Base-by-base conservation (phyloP, 306 rosid genomes). In the Lathyrus oleraceus region DNA sequence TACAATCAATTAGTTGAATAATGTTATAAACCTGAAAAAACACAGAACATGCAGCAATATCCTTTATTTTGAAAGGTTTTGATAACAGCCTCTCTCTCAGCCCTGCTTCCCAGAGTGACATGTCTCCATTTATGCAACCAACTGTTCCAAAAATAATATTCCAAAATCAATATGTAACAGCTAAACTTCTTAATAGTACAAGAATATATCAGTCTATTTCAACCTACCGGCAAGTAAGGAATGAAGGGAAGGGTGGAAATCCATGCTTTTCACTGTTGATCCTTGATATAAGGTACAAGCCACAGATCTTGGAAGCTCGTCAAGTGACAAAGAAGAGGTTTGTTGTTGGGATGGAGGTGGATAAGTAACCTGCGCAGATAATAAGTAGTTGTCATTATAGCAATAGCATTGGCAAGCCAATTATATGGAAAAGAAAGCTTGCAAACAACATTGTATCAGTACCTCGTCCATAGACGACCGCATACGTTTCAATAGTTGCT, bases 21-120 rank as follows among this genome's bases (percentile, higher is more conserved):
- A 67, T 56, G 73, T 15, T 68, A 32, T 17, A 51, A 54, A 85
- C 93, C 93, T 87, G 87, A 71, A 77, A 81, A 60, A 28, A 42
- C 64, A 17, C 43, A 44, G 90, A 72, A 70, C 81, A 81, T 75
- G 78, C 14, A 71, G 78, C 16, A 8, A 28, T 49, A 11, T 83
- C 66, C 72, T 75, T 65, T 61, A 76, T 69, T 69, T 76, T 71
- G 81, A 87, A 85, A 71, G 87, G 79, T 77, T 77, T 87, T 38
- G 88, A 71, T 57, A 75, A 71, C 78, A 79, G 72, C 82, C 49
- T 83, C 79, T 87, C 87, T 66, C 60, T 79, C 44, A 71, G 65
- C n/a, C 82, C 87, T 36, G 79, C 79, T 76, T 88, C 90, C 93
- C 90, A 88, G 8, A 85, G 73, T 49, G 90, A 70, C 64, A 88